These are phyloP conservation scores for Penicillium crystallinum DNA, from an alignment of 495 filamentous ascomycete genomes.

Conservation along the genomic window DNA sequence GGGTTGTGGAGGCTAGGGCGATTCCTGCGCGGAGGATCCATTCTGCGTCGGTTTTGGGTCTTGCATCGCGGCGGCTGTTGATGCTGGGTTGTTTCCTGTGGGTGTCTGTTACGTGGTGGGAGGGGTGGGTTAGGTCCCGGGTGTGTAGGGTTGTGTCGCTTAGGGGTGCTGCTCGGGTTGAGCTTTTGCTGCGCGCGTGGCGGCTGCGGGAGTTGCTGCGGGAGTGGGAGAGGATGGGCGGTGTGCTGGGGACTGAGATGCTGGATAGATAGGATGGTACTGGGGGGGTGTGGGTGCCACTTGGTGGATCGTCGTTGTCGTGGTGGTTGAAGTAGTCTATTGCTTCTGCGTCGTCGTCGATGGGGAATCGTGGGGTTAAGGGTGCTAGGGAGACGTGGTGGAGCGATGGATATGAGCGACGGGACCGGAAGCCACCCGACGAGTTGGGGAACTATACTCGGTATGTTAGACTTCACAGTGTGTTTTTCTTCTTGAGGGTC, in stretches of 20 bases:
- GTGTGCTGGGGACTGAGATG: conserved; percentile 41
- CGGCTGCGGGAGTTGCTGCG: conserved; percentile 42
- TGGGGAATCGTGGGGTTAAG: conserved; percentile 60
- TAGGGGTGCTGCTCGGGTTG: conserved; percentile 20
- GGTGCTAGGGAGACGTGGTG: conserved; percentile 55
- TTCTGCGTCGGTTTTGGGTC: conserved; percentile 49
- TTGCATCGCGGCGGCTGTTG: conserved; percentile 7
- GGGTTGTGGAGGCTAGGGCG: conserved; percentile 59
- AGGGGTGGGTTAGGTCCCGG: conserved; percentile 17
- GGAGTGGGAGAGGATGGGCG: conserved; percentile 45
- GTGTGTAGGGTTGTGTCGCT: conserved; percentile 37
- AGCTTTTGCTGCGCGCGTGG: conserved; percentile 38
- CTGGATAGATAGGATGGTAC: conserved; percentile 41
- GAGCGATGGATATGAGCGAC: conserved; percentile 45
- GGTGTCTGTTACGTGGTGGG: conserved; percentile 19
- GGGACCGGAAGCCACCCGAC: conserved; percentile 33
- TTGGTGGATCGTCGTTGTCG: neutral
- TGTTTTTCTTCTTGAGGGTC: neutral
- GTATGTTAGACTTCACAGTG: neutral
- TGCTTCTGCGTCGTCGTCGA: conserved; percentile 39
- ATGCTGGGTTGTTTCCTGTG: conserved; percentile 13
- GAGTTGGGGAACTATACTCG: conserved; percentile 13
- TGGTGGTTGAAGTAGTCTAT: conserved; percentile 33
- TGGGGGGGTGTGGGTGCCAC: conserved; percentile 14
- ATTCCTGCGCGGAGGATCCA: conserved; percentile 74